Evolutionary conservation across 2,329 filamentous ascomycete genomes (phyloP).

Genomic region (Apiospora sp.): DNA sequence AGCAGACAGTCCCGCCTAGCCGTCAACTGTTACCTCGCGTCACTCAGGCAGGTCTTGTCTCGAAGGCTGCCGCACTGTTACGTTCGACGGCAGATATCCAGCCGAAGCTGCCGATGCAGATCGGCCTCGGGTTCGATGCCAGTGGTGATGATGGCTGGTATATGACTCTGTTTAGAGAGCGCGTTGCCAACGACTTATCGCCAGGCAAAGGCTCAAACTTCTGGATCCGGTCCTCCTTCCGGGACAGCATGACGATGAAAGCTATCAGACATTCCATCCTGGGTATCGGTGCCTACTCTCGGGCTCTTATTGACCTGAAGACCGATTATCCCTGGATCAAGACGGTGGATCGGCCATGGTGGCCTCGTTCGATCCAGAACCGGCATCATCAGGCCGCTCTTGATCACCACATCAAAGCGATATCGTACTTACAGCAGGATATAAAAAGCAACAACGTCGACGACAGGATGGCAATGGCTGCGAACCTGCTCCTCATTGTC

Average conservation of each 20-base stretch:
- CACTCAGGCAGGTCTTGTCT: not conserved
- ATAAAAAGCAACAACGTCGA: conserved; percentile 35
- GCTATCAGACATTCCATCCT: conserved; percentile 39
- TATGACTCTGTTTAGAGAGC: conserved; percentile 36
- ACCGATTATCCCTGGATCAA: conserved; percentile 29
- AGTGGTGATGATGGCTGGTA: conserved; percentile 38
- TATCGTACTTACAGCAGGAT: conserved; percentile 35
- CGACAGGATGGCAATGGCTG: conserved; percentile 36
- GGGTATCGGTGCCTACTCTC: conserved; percentile 38
- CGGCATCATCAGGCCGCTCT: conserved; percentile 38
- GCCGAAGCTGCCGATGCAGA: conserved; percentile 25
- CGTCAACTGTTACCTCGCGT: conserved; percentile 19
- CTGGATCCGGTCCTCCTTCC: conserved; percentile 36
- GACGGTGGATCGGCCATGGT: conserved; percentile 33
- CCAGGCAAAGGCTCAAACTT: conserved; percentile 35
- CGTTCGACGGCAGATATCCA: not conserved
- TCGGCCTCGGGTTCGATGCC: conserved; percentile 33
- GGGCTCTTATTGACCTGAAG: conserved; percentile 37
- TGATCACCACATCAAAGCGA: conserved; percentile 38
- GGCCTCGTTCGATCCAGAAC: conserved; percentile 34
- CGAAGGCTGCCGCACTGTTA: not conserved
- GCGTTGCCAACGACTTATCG: conserved; percentile 36
- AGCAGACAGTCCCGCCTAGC: not conserved
- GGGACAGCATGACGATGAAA: conserved; percentile 36
- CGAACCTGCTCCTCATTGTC: conserved; percentile 39